Evolutionary conservation across 305 asterid genomes (phyloP).

Genomic region (Fraxinus nigra): DNA sequence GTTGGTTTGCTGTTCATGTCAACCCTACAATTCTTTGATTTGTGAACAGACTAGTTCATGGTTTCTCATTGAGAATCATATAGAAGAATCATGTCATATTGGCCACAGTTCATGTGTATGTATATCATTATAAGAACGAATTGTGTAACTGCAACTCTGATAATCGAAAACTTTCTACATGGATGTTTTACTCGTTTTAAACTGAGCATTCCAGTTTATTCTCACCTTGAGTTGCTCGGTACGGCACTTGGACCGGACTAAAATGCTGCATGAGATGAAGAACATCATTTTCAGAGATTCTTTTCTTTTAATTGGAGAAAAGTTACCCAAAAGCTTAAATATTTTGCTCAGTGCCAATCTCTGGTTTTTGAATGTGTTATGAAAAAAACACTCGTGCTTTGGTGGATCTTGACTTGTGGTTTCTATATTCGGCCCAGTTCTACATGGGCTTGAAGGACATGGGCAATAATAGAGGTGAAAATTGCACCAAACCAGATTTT

Average conservation of each 20-base stretch:
- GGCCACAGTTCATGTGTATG: background rate
- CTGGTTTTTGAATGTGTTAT: background rate
- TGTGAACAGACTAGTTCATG: background rate
- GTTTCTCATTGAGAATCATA: background rate
- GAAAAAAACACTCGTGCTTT: background rate
- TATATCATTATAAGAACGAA: background rate
- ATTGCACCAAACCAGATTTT: too few species aligned
- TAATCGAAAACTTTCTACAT: background rate
- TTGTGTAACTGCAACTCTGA: background rate
- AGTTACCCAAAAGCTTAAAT: background rate
- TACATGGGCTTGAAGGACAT: background rate
- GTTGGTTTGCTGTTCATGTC: background rate
- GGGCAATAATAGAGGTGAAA: background rate
- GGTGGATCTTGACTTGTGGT: background rate
- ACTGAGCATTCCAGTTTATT: background rate
- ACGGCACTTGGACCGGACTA: background rate
- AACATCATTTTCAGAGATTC: background rate
- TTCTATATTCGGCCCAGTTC: background rate
- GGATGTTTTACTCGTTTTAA: background rate
- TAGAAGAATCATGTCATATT: background rate
- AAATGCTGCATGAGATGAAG: background rate
- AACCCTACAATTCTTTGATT: background rate
- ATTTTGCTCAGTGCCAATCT: too few species aligned
- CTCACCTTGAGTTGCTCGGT: background rate
- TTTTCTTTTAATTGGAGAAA: background rate